phyloP scores from a whole-genome alignment of 2,329 filamentous ascomycete genomes.

The Arthroderma sp. region DNA sequence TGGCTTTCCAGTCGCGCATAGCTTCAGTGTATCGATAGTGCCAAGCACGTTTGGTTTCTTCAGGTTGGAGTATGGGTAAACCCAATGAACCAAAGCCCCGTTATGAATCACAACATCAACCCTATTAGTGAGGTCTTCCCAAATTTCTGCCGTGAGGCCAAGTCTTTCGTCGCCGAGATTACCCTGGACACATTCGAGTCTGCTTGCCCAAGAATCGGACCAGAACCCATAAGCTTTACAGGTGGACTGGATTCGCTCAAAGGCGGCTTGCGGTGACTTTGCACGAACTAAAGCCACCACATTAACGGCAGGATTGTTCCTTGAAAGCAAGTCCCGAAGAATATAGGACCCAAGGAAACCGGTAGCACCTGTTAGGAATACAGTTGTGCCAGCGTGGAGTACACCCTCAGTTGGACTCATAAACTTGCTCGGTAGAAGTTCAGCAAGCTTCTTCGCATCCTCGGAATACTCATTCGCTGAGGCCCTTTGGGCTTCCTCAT shows the following conservation, averaged over 20 bases:
- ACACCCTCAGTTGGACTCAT: conserved; percentile 22
- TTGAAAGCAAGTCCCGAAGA: conserved; percentile 57
- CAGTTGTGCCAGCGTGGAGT: conserved; percentile 35
- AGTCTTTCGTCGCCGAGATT: conserved; percentile 61
- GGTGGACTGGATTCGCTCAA: conserved; percentile 53
- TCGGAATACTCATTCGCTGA: conserved; percentile 37
- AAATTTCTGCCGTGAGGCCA: conserved; percentile 53
- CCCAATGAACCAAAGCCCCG: conserved; percentile 67
- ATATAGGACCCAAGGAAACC: conserved; percentile 80
- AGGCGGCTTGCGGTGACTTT: conserved; percentile 45
- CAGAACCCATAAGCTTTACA: conserved; percentile 70
- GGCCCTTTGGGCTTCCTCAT: conserved; percentile 18
- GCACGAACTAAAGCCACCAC: conserved; percentile 67
- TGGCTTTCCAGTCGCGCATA: conserved; percentile 63
- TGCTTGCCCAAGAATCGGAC: conserved; percentile 42
- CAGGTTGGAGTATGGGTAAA: conserved; percentile 61
- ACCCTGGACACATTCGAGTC: conserved; percentile 57
- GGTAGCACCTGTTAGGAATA: conserved; percentile 80
- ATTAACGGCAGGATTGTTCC: conserved; percentile 41
- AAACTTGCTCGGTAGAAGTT: conserved; percentile 36
- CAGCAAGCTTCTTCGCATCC: conserved; percentile 36
- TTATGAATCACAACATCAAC: conserved; percentile 73
- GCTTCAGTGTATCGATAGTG: conserved; percentile 60
- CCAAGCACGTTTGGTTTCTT: conserved; percentile 65
- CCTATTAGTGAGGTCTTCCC: conserved; percentile 50